A percentile compares a stretch with the other conserved stretches of the same genome.
Evolutionary conservation across 2,329 filamentous ascomycete species (phyloP).

Genomic region (Hypoxylon sp.): DNA sequence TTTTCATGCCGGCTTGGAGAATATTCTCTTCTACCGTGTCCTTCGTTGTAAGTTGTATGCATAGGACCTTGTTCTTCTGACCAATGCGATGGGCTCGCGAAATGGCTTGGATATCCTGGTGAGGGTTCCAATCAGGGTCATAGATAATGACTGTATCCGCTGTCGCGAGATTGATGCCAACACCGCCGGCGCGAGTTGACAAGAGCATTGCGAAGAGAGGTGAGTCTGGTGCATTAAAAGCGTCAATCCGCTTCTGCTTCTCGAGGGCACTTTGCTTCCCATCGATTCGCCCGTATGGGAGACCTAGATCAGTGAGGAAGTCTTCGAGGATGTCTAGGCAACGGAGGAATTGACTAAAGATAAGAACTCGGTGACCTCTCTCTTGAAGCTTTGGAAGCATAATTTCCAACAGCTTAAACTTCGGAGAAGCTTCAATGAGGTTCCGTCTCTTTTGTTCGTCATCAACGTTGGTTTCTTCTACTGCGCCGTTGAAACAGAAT

Average conservation of each 20-base stretch:
- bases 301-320: conserved; percentile 82
- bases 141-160: conserved; percentile 98
- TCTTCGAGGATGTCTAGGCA: conserved; percentile 94
- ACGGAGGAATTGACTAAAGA: conserved; percentile 95
- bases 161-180: conserved; percentile 97
- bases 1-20: conserved; percentile 93
- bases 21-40: conserved; percentile 94
- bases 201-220: conserved; percentile 90
- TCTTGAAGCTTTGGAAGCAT: conserved; percentile 90
- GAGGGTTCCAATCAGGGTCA: conserved; percentile 97
- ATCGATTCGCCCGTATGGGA: conserved; percentile 85
- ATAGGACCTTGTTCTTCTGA: conserved; percentile 94
- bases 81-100: conserved; percentile 96
- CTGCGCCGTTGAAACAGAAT: conserved; percentile 90
- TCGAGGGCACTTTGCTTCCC: conserved; percentile 85
- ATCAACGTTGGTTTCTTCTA: conserved; percentile 81
- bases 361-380: conserved; percentile 88
- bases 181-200: conserved; percentile 93
- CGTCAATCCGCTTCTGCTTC: conserved; percentile 95
- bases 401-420: conserved; percentile 85
- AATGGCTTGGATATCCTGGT: conserved; percentile 96
- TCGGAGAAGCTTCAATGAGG: conserved; percentile 90
- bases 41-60: conserved; percentile 94
- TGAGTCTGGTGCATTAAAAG: conserved; percentile 89
- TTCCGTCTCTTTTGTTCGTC: conserved; percentile 79